These are phyloP conservation scores for Crithidia expoeki DNA, from an alignment of 208 protist genomes.

Conservation along the genomic window DNA sequence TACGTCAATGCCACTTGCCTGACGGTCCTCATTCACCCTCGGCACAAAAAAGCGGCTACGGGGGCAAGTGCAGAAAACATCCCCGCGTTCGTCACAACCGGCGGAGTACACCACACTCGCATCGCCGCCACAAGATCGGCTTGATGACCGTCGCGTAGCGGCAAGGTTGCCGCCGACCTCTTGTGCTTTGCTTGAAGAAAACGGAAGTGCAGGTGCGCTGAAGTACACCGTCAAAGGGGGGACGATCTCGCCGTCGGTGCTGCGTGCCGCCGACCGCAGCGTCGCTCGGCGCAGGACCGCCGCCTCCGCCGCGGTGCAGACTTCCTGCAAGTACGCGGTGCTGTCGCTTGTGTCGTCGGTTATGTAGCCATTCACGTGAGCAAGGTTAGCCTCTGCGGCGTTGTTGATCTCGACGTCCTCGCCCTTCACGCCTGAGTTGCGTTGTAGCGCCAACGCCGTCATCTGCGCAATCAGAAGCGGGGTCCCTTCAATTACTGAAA, in stretches of 20 bases:
- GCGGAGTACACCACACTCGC: constrained; percentile 30
- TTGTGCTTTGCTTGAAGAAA: too few relatives aligned
- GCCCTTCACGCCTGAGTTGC: constrained; percentile 42
- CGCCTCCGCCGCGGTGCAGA: constrained; percentile 28
- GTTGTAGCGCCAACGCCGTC: constrained; percentile 45
- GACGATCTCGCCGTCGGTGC: background rate
- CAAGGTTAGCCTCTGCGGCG: background rate
- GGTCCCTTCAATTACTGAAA: constrained; percentile 14
- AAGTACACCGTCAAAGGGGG: constrained; percentile 32
- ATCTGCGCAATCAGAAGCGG: constrained; percentile 10
- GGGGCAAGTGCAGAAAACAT: constrained; percentile 33
- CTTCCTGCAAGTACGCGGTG: constrained; percentile 22
- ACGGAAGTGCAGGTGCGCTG: constrained; percentile 7
- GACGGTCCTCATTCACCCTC: background rate
- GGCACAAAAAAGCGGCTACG: constrained; percentile 24
- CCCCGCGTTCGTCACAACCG: constrained; percentile 27
- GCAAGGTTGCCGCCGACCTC: background rate
- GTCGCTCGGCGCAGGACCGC: constrained; percentile 28
- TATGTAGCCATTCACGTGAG: background rate
- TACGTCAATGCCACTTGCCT: background rate
- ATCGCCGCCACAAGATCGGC: background rate
- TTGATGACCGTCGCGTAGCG: too few relatives aligned
- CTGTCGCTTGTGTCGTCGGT: background rate
- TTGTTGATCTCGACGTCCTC: constrained; percentile 6
- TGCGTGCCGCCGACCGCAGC: constrained; percentile 15